Base-by-base conservation (phyloP, 2,329 filamentous ascomycete species). In the Alternaria rosae region DNA sequence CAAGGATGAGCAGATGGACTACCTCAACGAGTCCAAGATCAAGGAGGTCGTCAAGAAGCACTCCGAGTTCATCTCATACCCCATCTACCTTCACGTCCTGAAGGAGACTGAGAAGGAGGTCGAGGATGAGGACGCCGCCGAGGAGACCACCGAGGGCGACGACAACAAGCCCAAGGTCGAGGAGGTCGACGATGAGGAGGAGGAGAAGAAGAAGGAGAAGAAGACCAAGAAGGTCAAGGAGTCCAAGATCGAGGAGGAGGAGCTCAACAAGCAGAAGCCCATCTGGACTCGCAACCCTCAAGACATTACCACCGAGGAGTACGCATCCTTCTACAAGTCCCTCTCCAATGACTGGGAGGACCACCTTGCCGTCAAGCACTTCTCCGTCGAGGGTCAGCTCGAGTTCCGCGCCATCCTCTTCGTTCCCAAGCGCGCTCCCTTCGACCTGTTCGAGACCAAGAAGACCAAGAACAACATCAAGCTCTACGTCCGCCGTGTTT, bases 381-480 rank as follows among this genome's bases (percentile, higher is more conserved):
- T 99, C 91, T 99, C 95, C 69, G 95, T 99, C 70, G 95, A 99
- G 88, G 95, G 95, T 90, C 95, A 98, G 88, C 94, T 99, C 73
- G 95, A 99, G 87, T 99, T 99, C 93, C 94, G 94, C 72, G 95
- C 95, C 73, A 97, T 99, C 84, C 93, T 99, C 82, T 99, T 96
- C 87, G 94, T 99, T 58, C 95, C 95, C 82, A 98, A 99, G 92
- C 94, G 95, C 79, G 95, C 95, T 83, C 95, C 95, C 77, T 99
- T 99, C 84, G 95, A 99, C 81, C 92, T 99, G 68, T 99, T 99
- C 83, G 95, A 99, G 92, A 97, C 94, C 82, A 99, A 99, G 93
- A 97, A 97, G 92, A 97, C 94, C 81, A 99, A 99, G 93, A 99
- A 98, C 92, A 99, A 99, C 92, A 98, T 99, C 90, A 99, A 99